Conservation (phyloP, 2,329 filamentous ascomycete species). For the Fusarium odoratissimum region DNA sequence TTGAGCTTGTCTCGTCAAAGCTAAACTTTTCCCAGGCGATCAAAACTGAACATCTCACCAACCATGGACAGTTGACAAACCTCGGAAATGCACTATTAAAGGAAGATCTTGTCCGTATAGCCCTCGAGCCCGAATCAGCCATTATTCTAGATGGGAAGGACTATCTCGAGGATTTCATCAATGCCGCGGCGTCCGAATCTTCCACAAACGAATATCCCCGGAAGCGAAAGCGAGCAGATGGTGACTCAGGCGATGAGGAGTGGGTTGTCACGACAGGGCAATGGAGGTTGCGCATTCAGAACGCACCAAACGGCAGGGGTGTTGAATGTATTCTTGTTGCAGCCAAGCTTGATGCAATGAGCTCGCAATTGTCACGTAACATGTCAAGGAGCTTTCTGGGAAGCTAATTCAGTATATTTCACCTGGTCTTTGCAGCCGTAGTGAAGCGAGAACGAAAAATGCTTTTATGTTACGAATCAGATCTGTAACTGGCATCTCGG, state of each 20-base stretch:
- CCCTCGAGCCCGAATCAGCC: slow-evolving; percentile 69
- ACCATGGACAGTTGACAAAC: slow-evolving; percentile 71
- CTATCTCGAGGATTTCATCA: slow-evolving; percentile 48
- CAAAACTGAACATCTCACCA: slow-evolving; percentile 54
- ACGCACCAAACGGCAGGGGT: slow-evolving; percentile 59
- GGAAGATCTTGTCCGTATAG: slow-evolving; percentile 75
- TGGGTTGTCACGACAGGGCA: slow-evolving; percentile 77
- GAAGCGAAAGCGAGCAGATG: slow-evolving; percentile 59
- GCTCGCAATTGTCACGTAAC: slow-evolving; percentile 75
- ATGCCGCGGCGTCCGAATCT: slow-evolving; percentile 44
- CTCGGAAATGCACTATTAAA: slow-evolving; percentile 77
- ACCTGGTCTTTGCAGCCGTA: not conserved
- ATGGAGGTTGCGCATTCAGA: slow-evolving; percentile 77
- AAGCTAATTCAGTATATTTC: slow-evolving; percentile 17
- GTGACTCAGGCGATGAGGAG: slow-evolving; percentile 51
- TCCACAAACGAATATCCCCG: slow-evolving; percentile 52
- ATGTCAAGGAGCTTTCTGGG: slow-evolving; percentile 70
- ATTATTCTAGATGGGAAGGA: slow-evolving; percentile 69
- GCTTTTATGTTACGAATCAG: not conserved
- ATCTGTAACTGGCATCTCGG: not conserved
- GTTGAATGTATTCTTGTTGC: slow-evolving; percentile 80
- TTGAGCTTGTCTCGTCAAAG: slow-evolving; percentile 85
- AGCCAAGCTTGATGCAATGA: slow-evolving; percentile 80
- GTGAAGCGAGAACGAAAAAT: not conserved
- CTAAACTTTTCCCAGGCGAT: slow-evolving; percentile 73